Evolutionary conservation across 2,329 filamentous ascomycete species (phyloP).

Genomic region (Claviceps cyperi): DNA sequence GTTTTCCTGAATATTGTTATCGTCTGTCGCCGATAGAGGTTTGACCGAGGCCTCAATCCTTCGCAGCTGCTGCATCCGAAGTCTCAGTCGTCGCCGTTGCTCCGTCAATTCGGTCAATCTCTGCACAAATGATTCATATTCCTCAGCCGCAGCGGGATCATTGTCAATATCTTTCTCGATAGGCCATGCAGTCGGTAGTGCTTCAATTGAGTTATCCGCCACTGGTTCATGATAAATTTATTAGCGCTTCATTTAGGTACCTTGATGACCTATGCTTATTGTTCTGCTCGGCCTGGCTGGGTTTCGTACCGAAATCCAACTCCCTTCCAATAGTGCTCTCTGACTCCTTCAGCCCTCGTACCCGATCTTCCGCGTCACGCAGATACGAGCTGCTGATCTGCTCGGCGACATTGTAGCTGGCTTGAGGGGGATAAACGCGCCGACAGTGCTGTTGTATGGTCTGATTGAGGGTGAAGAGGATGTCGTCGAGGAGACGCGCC

Average conservation of each 20-base stretch:
- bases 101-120: constrained; percentile 35
- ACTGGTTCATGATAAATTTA: constrained; percentile 15
- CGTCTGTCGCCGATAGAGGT: constrained; percentile 19
- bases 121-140: constrained; percentile 35
- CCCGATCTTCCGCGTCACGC: constrained; percentile 26
- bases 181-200: constrained; percentile 34
- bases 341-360: constrained; percentile 20
- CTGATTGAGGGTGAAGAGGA: constrained; percentile 44
- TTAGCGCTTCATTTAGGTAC: too few species aligned
- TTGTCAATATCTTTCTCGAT: constrained; percentile 21
- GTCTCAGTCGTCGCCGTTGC: constrained; percentile 19
- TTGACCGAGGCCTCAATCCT: constrained; percentile 35
- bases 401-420: constrained; percentile 57
- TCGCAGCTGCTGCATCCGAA: constrained; percentile 31
- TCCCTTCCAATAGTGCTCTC: constrained; percentile 23
- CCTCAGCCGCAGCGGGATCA: constrained; percentile 31
- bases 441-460: constrained; percentile 49
- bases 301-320: constrained; percentile 28
- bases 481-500: constrained; percentile 39
- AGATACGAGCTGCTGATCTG: constrained; percentile 56
- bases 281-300: too few species aligned
- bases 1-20: constrained; percentile 44
- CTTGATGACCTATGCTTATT: too few species aligned
- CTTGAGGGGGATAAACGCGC: constrained; percentile 51
- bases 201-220: constrained; percentile 26